Base-by-base conservation (phyloP, 768 basidiomycete genomes). In the Asterophora parasitica region DNA sequence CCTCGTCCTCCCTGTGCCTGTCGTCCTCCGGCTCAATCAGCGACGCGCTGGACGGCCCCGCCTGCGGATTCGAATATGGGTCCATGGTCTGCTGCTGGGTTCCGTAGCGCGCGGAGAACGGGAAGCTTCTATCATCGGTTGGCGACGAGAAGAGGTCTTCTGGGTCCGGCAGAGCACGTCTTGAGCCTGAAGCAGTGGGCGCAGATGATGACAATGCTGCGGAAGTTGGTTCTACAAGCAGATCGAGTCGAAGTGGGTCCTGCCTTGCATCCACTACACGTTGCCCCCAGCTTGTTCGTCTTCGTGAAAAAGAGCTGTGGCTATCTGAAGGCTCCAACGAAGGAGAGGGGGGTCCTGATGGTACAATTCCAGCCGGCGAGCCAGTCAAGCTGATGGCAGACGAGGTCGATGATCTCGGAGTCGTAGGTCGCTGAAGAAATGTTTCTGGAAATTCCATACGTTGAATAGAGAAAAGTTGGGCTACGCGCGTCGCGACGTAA, bases 211-310 rank as follows among this genome's bases (percentile, higher is more conserved):
- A 31, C 48, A 57, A 38, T n/a, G 58, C 52, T 39, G 57, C 53
- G 15, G 57, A 57, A 38, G 56, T 56, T 50, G 57, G 58, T 50
- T 56, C 53, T 57, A 51, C 47, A 35, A 54, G 51, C 6, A 49
- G 51, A 42, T 73, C 64, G 48, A 75, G 62, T 46, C 66, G 70
- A 43, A 77, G 65, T 10, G 75, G 76, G 60, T 80, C 78, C 55
- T 71, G 72, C 44, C 70, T 70, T 36, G 61, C 54, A 48, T 78
- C 74, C 36, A 69, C 54, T 17, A 65, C 62, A 43, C 70, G 63
- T 47, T 66, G 64, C 17, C 78, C 77, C 81, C 84, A 81, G 58
- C 83, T 85, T 1, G 71, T 62, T 48, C 84, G 72, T 42, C 82
- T 68, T 51, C 82, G 73, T 31, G 82, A 59, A 52, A 73, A 65